Percentiles rank a stretch among this genome's conserved stretches.
These are phyloP conservation scores for Haberlea rhodopensis DNA, from an alignment of 257 asterid species.

Conservation along the genomic window DNA sequence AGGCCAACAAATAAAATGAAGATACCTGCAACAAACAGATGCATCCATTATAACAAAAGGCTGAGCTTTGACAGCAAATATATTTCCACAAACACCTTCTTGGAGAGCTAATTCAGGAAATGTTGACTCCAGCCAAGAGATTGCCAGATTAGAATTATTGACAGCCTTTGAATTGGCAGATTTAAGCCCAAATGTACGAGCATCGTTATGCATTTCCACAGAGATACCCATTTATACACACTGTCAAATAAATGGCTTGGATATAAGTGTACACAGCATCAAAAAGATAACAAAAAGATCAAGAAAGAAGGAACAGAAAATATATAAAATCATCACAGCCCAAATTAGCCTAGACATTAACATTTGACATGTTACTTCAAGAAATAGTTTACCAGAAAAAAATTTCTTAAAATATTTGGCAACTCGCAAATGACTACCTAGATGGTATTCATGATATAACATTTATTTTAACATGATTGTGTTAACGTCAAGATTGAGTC, in stretches of 20 bases:
- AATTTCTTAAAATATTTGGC: neutral
- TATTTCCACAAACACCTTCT: slow-evolving; percentile 54
- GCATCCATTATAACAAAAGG: slow-evolving; percentile 76
- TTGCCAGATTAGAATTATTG: slow-evolving; percentile 63
- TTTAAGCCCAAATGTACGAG: slow-evolving; percentile 62
- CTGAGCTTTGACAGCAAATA: slow-evolving; percentile 60
- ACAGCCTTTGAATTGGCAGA: slow-evolving; percentile 59
- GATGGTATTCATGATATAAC: neutral
- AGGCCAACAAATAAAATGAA: slow-evolving; percentile 1
- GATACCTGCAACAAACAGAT: slow-evolving; percentile 77
- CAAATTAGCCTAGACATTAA: neutral
- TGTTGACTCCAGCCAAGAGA: slow-evolving; percentile 89
- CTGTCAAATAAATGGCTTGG: slow-evolving; percentile 36
- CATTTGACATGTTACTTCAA: neutral
- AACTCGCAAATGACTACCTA: neutral
- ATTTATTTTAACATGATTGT: slow-evolving; percentile 1
- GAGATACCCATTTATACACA: slow-evolving; percentile 64
- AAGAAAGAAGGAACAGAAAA: neutral
- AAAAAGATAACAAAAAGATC: neutral
- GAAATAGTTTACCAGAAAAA: neutral
- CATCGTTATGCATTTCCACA: slow-evolving; percentile 76
- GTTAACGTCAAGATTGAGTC: slow-evolving; percentile 14
- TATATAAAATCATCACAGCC: neutral
- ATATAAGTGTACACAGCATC: neutral
- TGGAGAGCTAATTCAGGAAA: slow-evolving; percentile 74